phyloP scores from a whole-genome alignment of 2,329 filamentous ascomycete genomes.

The Colletotrichum chrysophilum region DNA sequence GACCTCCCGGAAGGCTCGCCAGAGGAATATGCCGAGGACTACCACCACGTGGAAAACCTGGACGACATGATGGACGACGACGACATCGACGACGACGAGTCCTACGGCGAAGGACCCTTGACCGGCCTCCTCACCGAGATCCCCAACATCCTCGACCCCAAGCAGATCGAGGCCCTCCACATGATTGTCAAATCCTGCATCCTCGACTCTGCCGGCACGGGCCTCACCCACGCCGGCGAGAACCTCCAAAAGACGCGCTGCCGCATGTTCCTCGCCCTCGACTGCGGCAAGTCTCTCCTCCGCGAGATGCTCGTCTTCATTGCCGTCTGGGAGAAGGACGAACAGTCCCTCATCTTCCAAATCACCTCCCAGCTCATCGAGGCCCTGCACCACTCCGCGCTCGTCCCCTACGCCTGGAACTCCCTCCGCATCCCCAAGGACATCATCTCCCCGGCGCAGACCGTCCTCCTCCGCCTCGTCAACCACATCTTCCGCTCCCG shows the following conservation, averaged over 20 bases:
- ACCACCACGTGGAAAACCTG: conserved; percentile 33
- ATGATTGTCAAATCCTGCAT: conserved; percentile 98
- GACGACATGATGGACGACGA: conserved; percentile 68
- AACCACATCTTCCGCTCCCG: conserved; percentile 81
- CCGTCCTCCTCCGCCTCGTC: conserved; percentile 87
- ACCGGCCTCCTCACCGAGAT: conserved; percentile 91
- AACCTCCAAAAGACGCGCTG: conserved; percentile 92
- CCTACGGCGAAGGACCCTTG: conserved; percentile 78
- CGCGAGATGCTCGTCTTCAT: conserved; percentile 95
- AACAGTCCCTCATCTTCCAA: conserved; percentile 94
- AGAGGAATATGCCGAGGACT: conserved; percentile 33
- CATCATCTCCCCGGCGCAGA: conserved; percentile 94
- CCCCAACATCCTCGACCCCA: conserved; percentile 90
- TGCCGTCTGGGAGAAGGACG: conserved; percentile 93
- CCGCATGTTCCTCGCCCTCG: conserved; percentile 86
- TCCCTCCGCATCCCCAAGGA: conserved; percentile 92
- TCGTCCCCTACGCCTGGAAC: conserved; percentile 92
- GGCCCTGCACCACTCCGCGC: conserved; percentile 84
- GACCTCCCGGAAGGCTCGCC: conserved; percentile 47
- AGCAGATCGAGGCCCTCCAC: conserved; percentile 93
- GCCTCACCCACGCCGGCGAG: conserved; percentile 69
- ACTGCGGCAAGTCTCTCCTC: conserved; percentile 88
- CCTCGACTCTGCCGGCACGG: conserved; percentile 78
- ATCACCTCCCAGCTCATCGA: conserved; percentile 97
- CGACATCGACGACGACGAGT: conserved; percentile 76